Conservation (phyloP, 2,329 filamentous ascomycete species). For the Pseudogymnoascus sp. region DNA sequence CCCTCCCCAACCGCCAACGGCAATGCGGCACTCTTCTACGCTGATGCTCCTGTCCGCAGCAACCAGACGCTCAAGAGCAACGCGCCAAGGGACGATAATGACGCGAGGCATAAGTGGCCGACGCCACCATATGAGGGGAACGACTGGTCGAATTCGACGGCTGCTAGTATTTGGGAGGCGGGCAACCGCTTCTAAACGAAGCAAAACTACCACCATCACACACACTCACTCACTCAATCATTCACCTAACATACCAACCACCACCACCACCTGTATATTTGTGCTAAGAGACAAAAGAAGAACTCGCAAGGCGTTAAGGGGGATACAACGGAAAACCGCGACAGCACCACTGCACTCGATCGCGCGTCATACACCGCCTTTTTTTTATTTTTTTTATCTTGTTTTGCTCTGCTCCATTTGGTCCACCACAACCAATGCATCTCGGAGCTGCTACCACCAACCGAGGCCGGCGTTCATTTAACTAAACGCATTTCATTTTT, state of each 20-base stretch:
- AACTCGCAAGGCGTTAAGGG: neutral
- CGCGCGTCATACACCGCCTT: neutral
- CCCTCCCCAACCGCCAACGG: constrained; percentile 76
- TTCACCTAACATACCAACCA: neutral
- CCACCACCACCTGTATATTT: neutral
- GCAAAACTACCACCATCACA: neutral
- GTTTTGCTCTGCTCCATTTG: neutral
- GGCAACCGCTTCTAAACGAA: constrained; percentile 50
- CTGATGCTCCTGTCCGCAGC: constrained; percentile 45
- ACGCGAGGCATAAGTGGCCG: constrained; percentile 67
- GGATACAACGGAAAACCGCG: neutral
- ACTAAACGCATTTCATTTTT: neutral
- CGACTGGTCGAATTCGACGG: constrained; percentile 80
- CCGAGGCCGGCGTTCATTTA: neutral
- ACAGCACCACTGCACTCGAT: neutral
- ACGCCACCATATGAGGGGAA: constrained; percentile 95
- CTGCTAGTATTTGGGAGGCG: constrained; percentile 73
- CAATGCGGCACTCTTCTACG: constrained; percentile 67
- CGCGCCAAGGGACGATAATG: constrained; percentile 39
- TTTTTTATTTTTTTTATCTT: neutral
- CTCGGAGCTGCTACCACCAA: neutral
- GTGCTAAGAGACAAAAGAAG: neutral
- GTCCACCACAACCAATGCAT: neutral
- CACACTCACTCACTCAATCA: neutral
- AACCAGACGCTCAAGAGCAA: constrained; percentile 51